A percentile compares a stretch with the other conserved stretches of the same genome.
These are phyloP conservation scores for Cenchrus purpureus DNA, from an alignment of 176 grass and related monocot genomes.

Conservation along the genomic window DNA sequence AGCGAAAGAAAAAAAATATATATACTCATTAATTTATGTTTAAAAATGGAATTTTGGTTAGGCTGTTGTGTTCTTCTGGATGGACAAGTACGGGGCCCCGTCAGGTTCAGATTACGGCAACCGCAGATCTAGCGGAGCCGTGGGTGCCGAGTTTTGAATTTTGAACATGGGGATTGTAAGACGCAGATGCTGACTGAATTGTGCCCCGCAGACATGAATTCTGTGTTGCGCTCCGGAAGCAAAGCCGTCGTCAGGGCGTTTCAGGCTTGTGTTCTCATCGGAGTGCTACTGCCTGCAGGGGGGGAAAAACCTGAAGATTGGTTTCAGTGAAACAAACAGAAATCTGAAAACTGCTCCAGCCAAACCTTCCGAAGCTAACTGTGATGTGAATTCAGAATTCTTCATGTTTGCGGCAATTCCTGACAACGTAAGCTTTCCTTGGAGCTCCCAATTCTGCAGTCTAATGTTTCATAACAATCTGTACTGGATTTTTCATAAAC, in stretches of 20 bases:
- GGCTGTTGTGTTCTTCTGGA: slow-evolving; percentile 23
- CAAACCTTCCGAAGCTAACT: background rate
- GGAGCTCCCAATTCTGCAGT: background rate
- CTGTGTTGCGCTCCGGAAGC: background rate
- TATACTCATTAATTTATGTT: background rate
- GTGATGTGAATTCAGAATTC: slow-evolving; percentile 28
- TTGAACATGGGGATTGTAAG: slow-evolving; percentile 4
- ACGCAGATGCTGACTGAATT: background rate
- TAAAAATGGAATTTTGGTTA: background rate
- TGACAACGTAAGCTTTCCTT: background rate
- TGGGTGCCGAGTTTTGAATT: slow-evolving; percentile 20
- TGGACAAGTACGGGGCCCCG: slow-evolving; percentile 19
- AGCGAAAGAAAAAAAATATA: background rate
- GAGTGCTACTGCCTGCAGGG: background rate
- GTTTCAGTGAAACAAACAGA: background rate
- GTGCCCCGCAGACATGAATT: background rate
- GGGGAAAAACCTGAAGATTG: background rate
- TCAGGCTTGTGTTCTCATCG: background rate
- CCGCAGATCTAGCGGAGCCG: slow-evolving; percentile 1
- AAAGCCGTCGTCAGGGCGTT: background rate
- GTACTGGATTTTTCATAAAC: background rate
- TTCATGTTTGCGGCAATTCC: no score
- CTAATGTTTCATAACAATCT: background rate
- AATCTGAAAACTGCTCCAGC: background rate
- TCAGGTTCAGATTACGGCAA: slow-evolving; percentile 44